A percentile compares a stretch with the other conserved stretches of the same genome.
phyloP scores from a whole-genome alignment of 179 eudicot genomes.

The Beta lomatogona region DNA sequence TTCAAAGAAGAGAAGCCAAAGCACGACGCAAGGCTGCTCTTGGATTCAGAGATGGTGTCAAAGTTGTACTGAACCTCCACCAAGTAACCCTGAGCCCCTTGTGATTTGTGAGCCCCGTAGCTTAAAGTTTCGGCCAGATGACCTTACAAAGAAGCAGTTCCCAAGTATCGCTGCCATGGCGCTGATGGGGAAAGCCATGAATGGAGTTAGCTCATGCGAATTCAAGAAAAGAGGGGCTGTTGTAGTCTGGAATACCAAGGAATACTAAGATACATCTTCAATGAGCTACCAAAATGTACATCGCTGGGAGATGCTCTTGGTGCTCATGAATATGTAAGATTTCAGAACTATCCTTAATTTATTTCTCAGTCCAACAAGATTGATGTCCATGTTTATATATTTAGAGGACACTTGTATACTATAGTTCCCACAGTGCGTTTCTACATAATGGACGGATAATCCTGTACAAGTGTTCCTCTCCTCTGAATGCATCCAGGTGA shows the following conservation, averaged over 20 bases:
- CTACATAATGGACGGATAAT: not conserved
- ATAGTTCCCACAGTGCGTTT: not conserved
- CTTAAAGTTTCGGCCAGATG: slow-evolving; percentile 50
- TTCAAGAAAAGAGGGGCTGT: slow-evolving; percentile 59
- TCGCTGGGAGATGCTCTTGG: slow-evolving; percentile 5
- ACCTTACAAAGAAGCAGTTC: slow-evolving; percentile 59
- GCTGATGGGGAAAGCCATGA: slow-evolving; percentile 75
- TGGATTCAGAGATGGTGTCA: slow-evolving; percentile 83
- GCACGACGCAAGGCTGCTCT: slow-evolving; percentile 39
- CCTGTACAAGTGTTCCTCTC: not conserved
- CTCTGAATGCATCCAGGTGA: not conserved
- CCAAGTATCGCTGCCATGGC: slow-evolving; percentile 90
- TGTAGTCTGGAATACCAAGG: slow-evolving; percentile 62
- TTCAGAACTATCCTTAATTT: not conserved
- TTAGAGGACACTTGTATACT: not conserved
- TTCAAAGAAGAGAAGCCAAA: slow-evolving; percentile 26
- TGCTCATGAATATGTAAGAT: not conserved
- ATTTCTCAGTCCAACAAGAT: slow-evolving; percentile 1
- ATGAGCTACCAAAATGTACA: not conserved
- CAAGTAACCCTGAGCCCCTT: slow-evolving; percentile 38
- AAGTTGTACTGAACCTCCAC: slow-evolving; percentile 23
- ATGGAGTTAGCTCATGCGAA: slow-evolving; percentile 52
- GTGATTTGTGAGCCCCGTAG: slow-evolving; percentile 62
- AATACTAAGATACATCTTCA: slow-evolving; percentile 26
- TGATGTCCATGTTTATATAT: not conserved